phyloP scores from a whole-genome alignment of 768 basidiomycete genomes.

The Suillus americanus region DNA sequence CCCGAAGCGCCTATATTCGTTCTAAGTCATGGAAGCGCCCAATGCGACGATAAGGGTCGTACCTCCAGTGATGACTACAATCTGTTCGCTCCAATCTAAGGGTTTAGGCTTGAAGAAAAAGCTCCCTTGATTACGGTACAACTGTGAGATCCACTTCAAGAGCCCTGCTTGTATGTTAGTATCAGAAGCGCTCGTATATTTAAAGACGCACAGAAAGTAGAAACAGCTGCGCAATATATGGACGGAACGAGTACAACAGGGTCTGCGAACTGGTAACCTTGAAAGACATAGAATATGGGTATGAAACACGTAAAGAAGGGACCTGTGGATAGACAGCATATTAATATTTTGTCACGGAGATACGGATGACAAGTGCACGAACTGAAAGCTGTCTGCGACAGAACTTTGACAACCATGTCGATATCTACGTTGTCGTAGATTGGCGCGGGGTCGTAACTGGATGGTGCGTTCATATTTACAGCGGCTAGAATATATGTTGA shows the following conservation, averaged over 20 bases:
- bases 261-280: constrained; percentile 54
- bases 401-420: constrained; percentile 77
- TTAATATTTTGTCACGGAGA: constrained; percentile 2
- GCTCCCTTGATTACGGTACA: constrained; percentile 76
- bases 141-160: constrained; percentile 64
- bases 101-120: constrained; percentile 57
- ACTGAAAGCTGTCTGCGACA: constrained; percentile 81
- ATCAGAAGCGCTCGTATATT: neutral
- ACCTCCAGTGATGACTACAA: constrained; percentile 93
- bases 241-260: constrained; percentile 50
- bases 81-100: constrained; percentile 86
- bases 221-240: constrained; percentile 58
- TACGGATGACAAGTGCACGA: constrained; percentile 26
- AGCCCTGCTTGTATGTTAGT: constrained; percentile 47
- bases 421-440: constrained; percentile 73
- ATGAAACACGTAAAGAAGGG: constrained; percentile 85
- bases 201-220: constrained; percentile 61
- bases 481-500: neutral
- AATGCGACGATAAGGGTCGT: constrained; percentile 17
- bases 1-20: constrained; percentile 72
- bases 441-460: constrained; percentile 39
- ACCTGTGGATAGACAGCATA: constrained; percentile 41
- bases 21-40: neutral
- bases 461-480: constrained; percentile 18
- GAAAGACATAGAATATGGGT: constrained; percentile 76